Conservation (phyloP, 768 basidiomycete genomes). For the Amanita subjunquillea region DNA sequence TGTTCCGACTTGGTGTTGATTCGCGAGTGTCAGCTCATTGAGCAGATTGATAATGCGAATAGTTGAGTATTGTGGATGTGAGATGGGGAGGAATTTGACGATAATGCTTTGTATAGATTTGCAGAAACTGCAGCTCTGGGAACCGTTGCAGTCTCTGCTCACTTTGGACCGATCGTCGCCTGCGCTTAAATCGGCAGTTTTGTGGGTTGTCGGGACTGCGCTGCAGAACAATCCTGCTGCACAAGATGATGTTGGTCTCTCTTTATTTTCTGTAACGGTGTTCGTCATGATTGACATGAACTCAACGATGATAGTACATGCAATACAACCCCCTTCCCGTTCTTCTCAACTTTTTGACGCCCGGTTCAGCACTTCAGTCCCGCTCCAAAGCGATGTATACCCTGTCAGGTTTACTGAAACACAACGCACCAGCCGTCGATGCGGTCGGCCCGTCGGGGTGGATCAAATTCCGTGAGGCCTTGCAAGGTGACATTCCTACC, state of each 20-base stretch:
- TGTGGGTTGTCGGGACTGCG: constrained; percentile 88
- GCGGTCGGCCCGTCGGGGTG: constrained; percentile 52
- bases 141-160: constrained; percentile 58
- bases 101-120: constrained; percentile 41
- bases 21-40: constrained; percentile 48
- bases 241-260: constrained; percentile 53
- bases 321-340: constrained; percentile 53
- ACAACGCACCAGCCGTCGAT: constrained; percentile 58
- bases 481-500: constrained; percentile 40
- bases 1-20: background rate
- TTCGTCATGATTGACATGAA: background rate
- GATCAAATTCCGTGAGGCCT: constrained; percentile 43
- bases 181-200: constrained; percentile 51
- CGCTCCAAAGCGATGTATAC: constrained; percentile 80
- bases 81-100: background rate
- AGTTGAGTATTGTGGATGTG: constrained; percentile 25
- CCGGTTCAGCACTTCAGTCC: constrained; percentile 39
- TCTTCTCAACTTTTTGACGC: constrained; percentile 50
- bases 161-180: constrained; percentile 41
- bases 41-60: constrained; percentile 88
- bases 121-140: constrained; percentile 69
- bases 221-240: constrained; percentile 85
- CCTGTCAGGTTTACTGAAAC: constrained; percentile 70
- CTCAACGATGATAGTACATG: constrained; percentile 36
- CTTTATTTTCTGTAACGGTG: background rate